Evolutionary conservation across 2,329 filamentous ascomycete species (phyloP).

Genomic region (Cladophialophora bantiana): DNA sequence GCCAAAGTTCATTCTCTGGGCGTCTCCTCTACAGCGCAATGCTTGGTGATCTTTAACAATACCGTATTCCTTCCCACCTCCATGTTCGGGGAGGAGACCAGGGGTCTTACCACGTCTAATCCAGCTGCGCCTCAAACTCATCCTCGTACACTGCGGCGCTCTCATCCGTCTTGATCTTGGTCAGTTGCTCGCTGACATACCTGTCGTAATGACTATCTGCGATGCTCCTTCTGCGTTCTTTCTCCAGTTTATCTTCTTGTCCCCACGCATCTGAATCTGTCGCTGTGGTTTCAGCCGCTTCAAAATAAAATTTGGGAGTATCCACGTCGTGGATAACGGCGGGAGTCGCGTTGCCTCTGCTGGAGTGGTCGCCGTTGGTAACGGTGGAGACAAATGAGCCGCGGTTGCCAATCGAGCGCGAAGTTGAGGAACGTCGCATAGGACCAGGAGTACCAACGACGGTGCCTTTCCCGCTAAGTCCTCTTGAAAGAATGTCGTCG

Average conservation of each 20-base stretch:
- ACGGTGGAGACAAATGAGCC: slow-evolving; percentile 63
- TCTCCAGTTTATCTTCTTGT: slow-evolving; percentile 39
- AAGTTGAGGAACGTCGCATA: slow-evolving; percentile 60
- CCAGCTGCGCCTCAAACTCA: slow-evolving; percentile 67
- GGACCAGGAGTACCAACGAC: slow-evolving; percentile 31
- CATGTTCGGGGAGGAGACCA: background rate
- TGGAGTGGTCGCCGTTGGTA: slow-evolving; percentile 61
- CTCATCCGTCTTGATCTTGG: slow-evolving; percentile 67
- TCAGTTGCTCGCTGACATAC: slow-evolving; percentile 82
- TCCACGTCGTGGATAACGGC: slow-evolving; percentile 48
- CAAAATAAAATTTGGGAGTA: slow-evolving; percentile 50
- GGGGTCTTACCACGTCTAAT: slow-evolving; percentile 42
- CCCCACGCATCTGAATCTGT: slow-evolving; percentile 37
- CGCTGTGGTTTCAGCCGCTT: background rate
- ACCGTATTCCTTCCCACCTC: background rate
- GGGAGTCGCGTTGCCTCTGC: slow-evolving; percentile 39
- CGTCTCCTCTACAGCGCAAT: background rate
- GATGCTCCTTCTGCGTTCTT: slow-evolving; percentile 53
- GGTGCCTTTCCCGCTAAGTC: slow-evolving; percentile 48
- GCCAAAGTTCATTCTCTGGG: background rate
- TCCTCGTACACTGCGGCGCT: slow-evolving; percentile 62
- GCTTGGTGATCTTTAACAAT: background rate
- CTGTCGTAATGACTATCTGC: slow-evolving; percentile 76
- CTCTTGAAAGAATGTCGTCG: slow-evolving; percentile 79
- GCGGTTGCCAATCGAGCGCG: slow-evolving; percentile 80